Base-by-base conservation (phyloP, 2,329 filamentous ascomycete genomes). In the Davidsoniella australis region DNA sequence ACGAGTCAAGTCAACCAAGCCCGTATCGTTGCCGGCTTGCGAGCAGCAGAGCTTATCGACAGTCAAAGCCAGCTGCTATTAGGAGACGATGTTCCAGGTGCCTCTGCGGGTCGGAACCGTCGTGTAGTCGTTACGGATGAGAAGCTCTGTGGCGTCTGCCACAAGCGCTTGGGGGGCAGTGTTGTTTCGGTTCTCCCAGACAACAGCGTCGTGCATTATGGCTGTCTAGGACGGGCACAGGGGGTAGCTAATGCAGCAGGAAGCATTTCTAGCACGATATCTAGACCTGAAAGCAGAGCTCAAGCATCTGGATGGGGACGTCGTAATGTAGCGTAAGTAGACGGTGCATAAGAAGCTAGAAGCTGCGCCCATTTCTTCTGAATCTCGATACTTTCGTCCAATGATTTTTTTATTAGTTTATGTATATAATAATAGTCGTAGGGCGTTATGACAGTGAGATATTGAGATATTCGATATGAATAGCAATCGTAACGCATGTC, bases 151-250 rank as follows among this genome's bases (percentile, higher is more conserved):
- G 80, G 83, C 10, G 85, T 94, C 14, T 98, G 91, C 62, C 83
- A 94, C 63, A 96, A 95, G 70, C 72, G 91, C 56, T 75, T 98
- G 55, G 89, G 88, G 1, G 82, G 86, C 1, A 94, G 84, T 62
- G 91, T 94, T 16, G 82, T 96, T 53, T 81, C 88, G 39, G 88
- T 95, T 10, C 73, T 91, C 64, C 85, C 88, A 5, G 84, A 94
- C 66, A 86, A 79, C 61, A 73, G 71, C 23, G 83, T 87, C 14
- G 81, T 91, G 54, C 85, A 91, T 68, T 84, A 89, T 60, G 84
- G 83, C 23, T 91, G 85, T 65, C 69, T 84, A 57, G 76, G 46
- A 8, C 24, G 48, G 16, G 36, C n/a, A 18, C 17, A 41, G 37
- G 37, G 55, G 62, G 59, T 48, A 63, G 55, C 54, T 12, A 33